Conservation (phyloP, 805 yeast species). For the Myxozyma vanderwaltii region DNA sequence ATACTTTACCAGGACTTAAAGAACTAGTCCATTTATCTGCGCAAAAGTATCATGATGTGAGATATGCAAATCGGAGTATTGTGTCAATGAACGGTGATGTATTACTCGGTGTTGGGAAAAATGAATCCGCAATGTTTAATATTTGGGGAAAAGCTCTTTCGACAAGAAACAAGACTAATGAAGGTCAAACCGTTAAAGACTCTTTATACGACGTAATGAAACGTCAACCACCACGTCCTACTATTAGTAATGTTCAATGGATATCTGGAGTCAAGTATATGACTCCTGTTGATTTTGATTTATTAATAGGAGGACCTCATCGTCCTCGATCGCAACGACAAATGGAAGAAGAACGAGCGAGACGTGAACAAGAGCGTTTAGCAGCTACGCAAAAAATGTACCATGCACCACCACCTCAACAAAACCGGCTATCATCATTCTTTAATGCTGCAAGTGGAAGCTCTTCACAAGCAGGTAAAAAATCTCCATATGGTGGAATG, state of each 20-base stretch:
- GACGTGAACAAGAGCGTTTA: slow-evolving; percentile 35
- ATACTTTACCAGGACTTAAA: slow-evolving; percentile 29
- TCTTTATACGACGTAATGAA: slow-evolving; percentile 68
- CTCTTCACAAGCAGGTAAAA: not conserved
- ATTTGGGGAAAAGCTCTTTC: slow-evolving; percentile 50
- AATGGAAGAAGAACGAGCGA: slow-evolving; percentile 38
- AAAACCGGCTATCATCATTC: not conserved
- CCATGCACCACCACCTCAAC: not conserved
- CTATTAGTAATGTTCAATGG: slow-evolving; percentile 79
- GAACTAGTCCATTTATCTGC: slow-evolving; percentile 32
- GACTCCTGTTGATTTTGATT: slow-evolving; percentile 63
- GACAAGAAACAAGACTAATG: slow-evolving; percentile 15
- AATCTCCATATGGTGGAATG: slow-evolving; percentile 17
- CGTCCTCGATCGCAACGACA: slow-evolving; percentile 58
- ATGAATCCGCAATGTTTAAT: slow-evolving; percentile 57
- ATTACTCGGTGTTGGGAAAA: slow-evolving; percentile 55
- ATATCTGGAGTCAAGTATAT: slow-evolving; percentile 73
- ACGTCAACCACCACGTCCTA: slow-evolving; percentile 76
- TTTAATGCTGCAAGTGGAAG: not conserved
- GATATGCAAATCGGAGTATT: slow-evolving; percentile 38
- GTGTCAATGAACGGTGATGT: slow-evolving; percentile 48
- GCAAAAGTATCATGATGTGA: slow-evolving; percentile 30
- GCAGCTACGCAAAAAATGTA: slow-evolving; percentile 17
- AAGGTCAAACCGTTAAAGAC: slow-evolving; percentile 47
- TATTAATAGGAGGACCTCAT: slow-evolving; percentile 70